These are phyloP conservation scores for Saccharomycopsis sp. DNA, from an alignment of 805 yeast genomes.

Conservation along the genomic window DNA sequence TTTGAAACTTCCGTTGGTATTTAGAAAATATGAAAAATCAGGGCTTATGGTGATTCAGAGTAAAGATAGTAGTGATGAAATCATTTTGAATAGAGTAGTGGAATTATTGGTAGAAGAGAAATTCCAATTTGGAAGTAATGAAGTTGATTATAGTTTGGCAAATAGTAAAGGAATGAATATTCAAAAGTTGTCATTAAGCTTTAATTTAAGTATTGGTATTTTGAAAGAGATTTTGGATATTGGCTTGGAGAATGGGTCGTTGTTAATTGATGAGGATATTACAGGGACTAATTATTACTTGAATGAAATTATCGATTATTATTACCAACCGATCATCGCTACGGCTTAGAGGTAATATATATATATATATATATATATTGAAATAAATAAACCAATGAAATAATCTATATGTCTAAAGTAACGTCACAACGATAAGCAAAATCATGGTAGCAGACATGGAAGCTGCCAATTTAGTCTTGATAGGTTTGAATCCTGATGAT, in stretches of 20 bases:
- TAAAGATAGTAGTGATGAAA: constrained; percentile 28
- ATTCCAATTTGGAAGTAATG: constrained; percentile 27
- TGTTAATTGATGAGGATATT: constrained; percentile 62
- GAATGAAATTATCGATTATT: constrained; percentile 31
- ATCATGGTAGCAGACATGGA: no score
- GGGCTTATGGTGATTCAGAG: constrained; percentile 36
- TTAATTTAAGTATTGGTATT: constrained; percentile 62
- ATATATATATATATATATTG: no score
- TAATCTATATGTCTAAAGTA: no score
- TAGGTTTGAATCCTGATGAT: no score
- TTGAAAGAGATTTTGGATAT: constrained; percentile 56
- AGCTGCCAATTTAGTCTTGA: no score
- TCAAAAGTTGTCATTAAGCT: constrained; percentile 38
- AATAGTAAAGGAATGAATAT: constrained; percentile 26
- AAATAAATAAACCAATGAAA: no score
- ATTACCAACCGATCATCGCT: background rate
- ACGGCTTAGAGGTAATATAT: no score
- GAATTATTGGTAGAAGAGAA: constrained; percentile 29
- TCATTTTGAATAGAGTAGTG: constrained; percentile 31
- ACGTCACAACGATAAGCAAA: no score
- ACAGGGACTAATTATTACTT: constrained; percentile 59
- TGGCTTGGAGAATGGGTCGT: constrained; percentile 47
- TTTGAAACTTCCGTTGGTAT: constrained; percentile 50
- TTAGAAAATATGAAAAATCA: constrained; percentile 33
- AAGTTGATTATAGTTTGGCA: constrained; percentile 24